Conservation (phyloP, 257 asterid genomes). For the Nicotiana tabacum region DNA sequence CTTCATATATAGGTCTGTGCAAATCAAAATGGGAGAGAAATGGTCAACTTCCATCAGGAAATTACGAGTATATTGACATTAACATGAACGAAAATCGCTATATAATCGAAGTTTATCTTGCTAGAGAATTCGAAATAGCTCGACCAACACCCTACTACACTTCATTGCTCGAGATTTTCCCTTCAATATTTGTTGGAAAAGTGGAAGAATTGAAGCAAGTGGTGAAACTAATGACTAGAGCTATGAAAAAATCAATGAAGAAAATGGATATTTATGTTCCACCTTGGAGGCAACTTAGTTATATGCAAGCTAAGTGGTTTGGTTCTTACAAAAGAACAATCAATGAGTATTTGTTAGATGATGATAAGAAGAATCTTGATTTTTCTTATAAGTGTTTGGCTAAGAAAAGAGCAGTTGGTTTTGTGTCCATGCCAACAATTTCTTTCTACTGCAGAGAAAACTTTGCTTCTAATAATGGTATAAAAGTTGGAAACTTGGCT, state of each 20-base stretch:
- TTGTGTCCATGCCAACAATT: conserved; percentile 20
- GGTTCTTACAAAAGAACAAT: conserved; percentile 46
- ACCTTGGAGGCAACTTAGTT: conserved; percentile 69
- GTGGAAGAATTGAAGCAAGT: conserved; percentile 46
- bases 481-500: conserved; percentile 47
- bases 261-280: conserved; percentile 43
- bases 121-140: conserved; percentile 67
- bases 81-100: conserved; percentile 36
- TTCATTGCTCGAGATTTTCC: conserved; percentile 39
- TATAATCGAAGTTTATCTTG: conserved; percentile 45
- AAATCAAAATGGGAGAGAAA: conserved; percentile 73
- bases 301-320: conserved; percentile 70
- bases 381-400: neutral
- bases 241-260: conserved; percentile 53
- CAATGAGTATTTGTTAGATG: conserved; percentile 28
- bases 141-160: conserved; percentile 44
- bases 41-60: conserved; percentile 43
- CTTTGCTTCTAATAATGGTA: conserved; percentile 25
- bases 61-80: conserved; percentile 66
- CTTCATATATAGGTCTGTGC: conserved; percentile 57
- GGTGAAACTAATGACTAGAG: conserved; percentile 48
- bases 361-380: neutral
- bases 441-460: conserved; percentile 29
- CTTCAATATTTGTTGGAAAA: conserved; percentile 38
- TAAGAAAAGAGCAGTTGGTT: conserved; percentile 40